These are phyloP conservation scores for Kodamaea hsintzibuensis DNA, from an alignment of 805 yeast species.

Conservation along the genomic window DNA sequence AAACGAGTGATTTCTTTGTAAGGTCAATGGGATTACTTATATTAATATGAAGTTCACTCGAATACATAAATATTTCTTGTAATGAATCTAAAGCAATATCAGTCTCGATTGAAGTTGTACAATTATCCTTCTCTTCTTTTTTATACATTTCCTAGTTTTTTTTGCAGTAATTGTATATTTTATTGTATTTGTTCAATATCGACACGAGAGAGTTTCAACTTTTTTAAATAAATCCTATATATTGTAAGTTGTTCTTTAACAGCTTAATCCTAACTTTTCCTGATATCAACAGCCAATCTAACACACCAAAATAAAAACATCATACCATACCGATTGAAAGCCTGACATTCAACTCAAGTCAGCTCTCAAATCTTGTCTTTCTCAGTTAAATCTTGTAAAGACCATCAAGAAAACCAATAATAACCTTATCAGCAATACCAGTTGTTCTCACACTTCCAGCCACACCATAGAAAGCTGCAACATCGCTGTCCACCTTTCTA, in stretches of 20 bases:
- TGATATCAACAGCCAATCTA: background rate
- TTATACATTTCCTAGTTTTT: no score
- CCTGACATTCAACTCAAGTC: no score
- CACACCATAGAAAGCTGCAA: constrained; percentile 92
- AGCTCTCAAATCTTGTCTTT: no score
- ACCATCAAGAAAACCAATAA: constrained; percentile 79
- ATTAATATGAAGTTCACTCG: background rate
- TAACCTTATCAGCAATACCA: constrained; percentile 78
- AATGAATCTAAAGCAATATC: no score
- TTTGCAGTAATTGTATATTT: background rate
- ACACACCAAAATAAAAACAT: background rate
- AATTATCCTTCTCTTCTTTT: no score
- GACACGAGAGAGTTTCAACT: background rate
- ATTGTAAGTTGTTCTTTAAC: no score
- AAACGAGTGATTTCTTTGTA: background rate
- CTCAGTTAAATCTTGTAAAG: constrained; percentile 55
- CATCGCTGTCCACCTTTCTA: constrained; percentile 45
- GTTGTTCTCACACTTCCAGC: constrained; percentile 87
- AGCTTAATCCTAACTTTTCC: no score
- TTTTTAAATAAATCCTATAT: no score
- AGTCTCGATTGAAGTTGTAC: no score
- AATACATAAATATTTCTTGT: no score
- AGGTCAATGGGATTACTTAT: background rate
- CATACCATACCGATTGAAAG: background rate
- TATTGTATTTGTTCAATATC: background rate